Base-by-base conservation (phyloP, 257 asterid genomes). In the Solanum chiquidenum region DNA sequence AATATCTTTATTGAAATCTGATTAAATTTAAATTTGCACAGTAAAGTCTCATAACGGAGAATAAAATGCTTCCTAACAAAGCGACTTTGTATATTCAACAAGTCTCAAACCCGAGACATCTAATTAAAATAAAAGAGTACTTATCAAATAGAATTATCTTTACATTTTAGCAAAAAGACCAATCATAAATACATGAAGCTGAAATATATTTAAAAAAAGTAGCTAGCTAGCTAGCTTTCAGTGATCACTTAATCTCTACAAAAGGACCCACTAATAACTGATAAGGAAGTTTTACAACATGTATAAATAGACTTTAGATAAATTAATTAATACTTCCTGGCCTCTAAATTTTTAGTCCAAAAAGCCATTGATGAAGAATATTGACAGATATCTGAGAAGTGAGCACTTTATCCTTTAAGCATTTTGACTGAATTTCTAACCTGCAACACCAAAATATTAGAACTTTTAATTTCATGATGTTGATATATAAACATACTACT, bases 331-430 rank as follows among this genome's bases (percentile, higher is more conserved):
- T 18, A 72, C 12, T 33, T 34, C 79, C 79, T 52, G 62, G 62
- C n/a, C 79, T 9, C 77, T 13, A 69, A 7, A 14, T 8, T 33
- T 72, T 33, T 72, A 33, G 44, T 72, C 79, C 27, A 18, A 33
- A 38, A 72, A 71, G 79, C 55, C 86, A 34, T 34, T 21, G 33
- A 58, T 55, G 72, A 27, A 58, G 87, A 83, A 83, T 90, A 68
- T 68, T 68, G 92, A 90, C 92, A 90, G 92, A 90, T 52, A 80
- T 85, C 88, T 86, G 91, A 87, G 88, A 88, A 86, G 90, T 90
- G 92, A 90, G 92, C 92, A 90, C 92, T 71, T 72, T 27, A 46
- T 46, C 68, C 83, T 35, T 73, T 86, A 42, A 85, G 31, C 29
- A 74, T 46, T 49, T 35, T 46, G 85, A 38, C 29, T 64, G 10